Percentiles rank a stretch among this genome's conserved stretches.
These are phyloP conservation scores for Berberis thunbergii DNA, from an alignment of 164 flowering plant genomes.

Conservation along the genomic window DNA sequence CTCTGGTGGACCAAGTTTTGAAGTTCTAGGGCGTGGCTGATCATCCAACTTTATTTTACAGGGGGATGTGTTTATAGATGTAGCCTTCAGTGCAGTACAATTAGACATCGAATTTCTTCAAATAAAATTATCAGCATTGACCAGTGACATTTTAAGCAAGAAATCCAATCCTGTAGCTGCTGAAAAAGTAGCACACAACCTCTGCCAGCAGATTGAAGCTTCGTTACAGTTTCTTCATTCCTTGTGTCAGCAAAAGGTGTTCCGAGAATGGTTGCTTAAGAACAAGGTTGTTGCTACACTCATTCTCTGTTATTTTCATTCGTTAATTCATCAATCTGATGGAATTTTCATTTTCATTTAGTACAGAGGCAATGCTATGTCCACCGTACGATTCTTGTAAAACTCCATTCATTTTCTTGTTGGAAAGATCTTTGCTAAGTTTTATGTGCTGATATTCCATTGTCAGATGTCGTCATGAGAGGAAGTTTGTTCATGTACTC, in stretches of 20 bases:
- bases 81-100: slow-evolving; percentile 65
- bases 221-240: slow-evolving; percentile 80
- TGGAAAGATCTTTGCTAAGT: too few species aligned
- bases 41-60: slow-evolving; percentile 24
- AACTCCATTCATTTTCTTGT: too few species aligned
- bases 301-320: too few species aligned
- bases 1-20: neutral
- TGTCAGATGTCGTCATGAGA: too few species aligned
- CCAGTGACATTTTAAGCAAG: slow-evolving; percentile 14
- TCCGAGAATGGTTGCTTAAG: slow-evolving; percentile 73
- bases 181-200: slow-evolving; percentile 36
- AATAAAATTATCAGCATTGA: slow-evolving; percentile 34
- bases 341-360: too few species aligned
- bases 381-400: too few species aligned
- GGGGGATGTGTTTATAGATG: slow-evolving; percentile 87
- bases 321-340: too few species aligned
- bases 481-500: too few species aligned
- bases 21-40: slow-evolving; percentile 7
- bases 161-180: slow-evolving; percentile 21
- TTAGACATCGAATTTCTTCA: slow-evolving; percentile 46
- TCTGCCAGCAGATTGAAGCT: slow-evolving; percentile 88
- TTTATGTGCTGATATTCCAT: too few species aligned
- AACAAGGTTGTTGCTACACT: slow-evolving; percentile 50
- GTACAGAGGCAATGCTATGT: too few species aligned
- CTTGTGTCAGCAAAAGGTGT: slow-evolving; percentile 69